Evolutionary conservation across 1,139 yeast genomes (phyloP).

Genomic region (Kodamaea fungicola): DNA sequence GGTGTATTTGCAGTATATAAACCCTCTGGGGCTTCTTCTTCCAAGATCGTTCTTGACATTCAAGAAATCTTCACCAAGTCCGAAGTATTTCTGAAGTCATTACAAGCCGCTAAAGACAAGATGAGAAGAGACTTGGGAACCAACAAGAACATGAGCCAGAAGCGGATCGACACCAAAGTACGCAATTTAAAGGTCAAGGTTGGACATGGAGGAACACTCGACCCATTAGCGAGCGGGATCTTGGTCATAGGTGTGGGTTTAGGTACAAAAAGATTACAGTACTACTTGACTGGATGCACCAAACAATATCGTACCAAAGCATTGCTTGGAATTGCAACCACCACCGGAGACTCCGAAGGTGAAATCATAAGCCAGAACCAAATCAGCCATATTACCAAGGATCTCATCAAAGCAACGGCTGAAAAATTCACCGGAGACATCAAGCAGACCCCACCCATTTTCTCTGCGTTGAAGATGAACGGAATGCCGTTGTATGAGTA

Average conservation of each 20-base stretch:
- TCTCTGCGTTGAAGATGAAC: slow-evolving; percentile 89
- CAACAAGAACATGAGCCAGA: slow-evolving; percentile 46
- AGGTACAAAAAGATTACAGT: slow-evolving; percentile 80
- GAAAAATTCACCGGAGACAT: slow-evolving; percentile 72
- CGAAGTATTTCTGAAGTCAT: slow-evolving; percentile 52
- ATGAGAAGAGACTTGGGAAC: slow-evolving; percentile 35
- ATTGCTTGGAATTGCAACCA: slow-evolving; percentile 83
- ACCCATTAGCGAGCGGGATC: slow-evolving; percentile 93
- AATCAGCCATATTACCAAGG: slow-evolving; percentile 56
- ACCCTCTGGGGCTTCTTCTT: slow-evolving; percentile 82
- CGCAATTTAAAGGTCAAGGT: slow-evolving; percentile 68
- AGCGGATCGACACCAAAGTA: slow-evolving; percentile 43
- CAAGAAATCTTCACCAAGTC: slow-evolving; percentile 64
- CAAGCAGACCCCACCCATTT: slow-evolving; percentile 91
- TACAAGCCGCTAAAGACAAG: slow-evolving; percentile 37
- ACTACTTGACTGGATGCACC: slow-evolving; percentile 66
- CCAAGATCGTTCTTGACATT: slow-evolving; percentile 63
- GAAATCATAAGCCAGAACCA: slow-evolving; percentile 61
- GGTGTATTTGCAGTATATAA: slow-evolving; percentile 94
- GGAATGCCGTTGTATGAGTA: slow-evolving; percentile 94
- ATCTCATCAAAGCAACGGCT: slow-evolving; percentile 47
- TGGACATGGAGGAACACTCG: slow-evolving; percentile 98
- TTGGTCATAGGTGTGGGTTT: slow-evolving; percentile 84
- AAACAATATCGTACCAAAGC: slow-evolving; percentile 84
- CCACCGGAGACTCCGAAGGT: slow-evolving; percentile 94